A percentile compares a stretch with the other conserved stretches of the same genome.
Conservation (phyloP, 2,329 filamentous ascomycete genomes). For the Corniculantispora saksenae region DNA sequence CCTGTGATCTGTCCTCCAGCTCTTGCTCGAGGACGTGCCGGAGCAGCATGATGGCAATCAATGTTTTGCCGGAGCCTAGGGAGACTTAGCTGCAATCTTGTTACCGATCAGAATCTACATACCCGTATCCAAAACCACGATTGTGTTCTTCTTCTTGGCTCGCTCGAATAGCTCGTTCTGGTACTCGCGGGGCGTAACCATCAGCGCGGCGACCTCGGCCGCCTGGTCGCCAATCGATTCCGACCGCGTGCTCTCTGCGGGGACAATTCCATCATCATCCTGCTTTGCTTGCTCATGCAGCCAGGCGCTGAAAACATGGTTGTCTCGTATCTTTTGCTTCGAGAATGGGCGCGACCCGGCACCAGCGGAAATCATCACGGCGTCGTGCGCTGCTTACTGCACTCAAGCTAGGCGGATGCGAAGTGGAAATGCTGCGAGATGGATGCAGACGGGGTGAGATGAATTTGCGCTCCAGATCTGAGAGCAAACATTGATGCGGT, state of each 20-base stretch:
- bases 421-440: too few species aligned
- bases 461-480: too few species aligned
- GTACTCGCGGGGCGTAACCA: conserved; percentile 77
- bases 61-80: conserved; percentile 83
- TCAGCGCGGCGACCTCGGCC: conserved; percentile 4
- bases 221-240: not conserved
- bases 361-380: not conserved
- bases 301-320: not conserved
- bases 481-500: not conserved
- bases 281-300: not conserved
- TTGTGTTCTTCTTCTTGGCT: conserved; percentile 81
- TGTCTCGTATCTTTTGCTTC: conserved; percentile 1
- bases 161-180: conserved; percentile 88
- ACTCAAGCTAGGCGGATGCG: too few species aligned
- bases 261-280: not conserved
- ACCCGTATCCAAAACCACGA: conserved; percentile 93
- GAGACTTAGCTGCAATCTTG: conserved; percentile 13
- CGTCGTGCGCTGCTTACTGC: not conserved
- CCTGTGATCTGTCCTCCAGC: conserved; percentile 65
- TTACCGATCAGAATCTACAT: conserved; percentile 18
- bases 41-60: conserved; percentile 89
- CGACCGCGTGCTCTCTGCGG: not conserved
- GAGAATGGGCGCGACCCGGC: not conserved
- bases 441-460: too few species aligned
- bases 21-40: conserved; percentile 76